A percentile compares a stretch with the other conserved stretches of the same genome.
Conservation (phyloP, 176 grass and related monocot genomes). For the Carex pumila region DNA sequence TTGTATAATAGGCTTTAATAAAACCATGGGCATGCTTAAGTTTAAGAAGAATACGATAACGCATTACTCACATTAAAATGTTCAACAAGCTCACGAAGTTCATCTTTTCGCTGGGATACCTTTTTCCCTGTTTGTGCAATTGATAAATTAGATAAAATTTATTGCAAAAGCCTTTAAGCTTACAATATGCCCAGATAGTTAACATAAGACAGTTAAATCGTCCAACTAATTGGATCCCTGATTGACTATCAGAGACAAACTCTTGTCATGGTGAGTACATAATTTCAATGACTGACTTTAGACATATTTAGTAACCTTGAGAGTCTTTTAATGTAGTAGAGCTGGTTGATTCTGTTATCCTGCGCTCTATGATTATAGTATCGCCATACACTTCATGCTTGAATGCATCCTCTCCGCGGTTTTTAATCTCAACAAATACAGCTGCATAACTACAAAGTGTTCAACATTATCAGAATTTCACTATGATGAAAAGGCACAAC, state of each 20-base stretch:
- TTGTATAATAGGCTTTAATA: conserved; percentile 2
- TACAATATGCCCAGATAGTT: background rate
- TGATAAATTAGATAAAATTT: conserved; percentile 6
- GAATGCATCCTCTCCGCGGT: conserved; percentile 79
- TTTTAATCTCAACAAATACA: conserved; percentile 68
- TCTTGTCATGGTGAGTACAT: background rate
- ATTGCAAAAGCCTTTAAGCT: background rate
- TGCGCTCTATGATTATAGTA: conserved; percentile 67
- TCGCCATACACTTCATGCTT: conserved; percentile 70
- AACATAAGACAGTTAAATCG: conserved; percentile 2
- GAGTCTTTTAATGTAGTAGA: conserved; percentile 66
- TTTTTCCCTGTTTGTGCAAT: conserved; percentile 58
- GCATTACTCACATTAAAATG: conserved; percentile 89
- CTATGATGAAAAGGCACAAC: conserved; percentile 1
- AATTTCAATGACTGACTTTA: background rate
- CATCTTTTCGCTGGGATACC: conserved; percentile 72
- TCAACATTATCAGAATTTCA: background rate
- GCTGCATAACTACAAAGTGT: conserved; percentile 55
- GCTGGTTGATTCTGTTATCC: conserved; percentile 61
- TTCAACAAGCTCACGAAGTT: conserved; percentile 64
- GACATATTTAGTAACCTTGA: conserved; percentile 41
- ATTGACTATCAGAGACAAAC: background rate
- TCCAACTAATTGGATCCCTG: background rate
- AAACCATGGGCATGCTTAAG: background rate
- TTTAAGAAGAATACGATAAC: background rate